A percentile compares a stretch with the other conserved stretches of the same genome.
phyloP scores from a whole-genome alignment of 768 basidiomycete genomes.

The Amanita brunnescens region DNA sequence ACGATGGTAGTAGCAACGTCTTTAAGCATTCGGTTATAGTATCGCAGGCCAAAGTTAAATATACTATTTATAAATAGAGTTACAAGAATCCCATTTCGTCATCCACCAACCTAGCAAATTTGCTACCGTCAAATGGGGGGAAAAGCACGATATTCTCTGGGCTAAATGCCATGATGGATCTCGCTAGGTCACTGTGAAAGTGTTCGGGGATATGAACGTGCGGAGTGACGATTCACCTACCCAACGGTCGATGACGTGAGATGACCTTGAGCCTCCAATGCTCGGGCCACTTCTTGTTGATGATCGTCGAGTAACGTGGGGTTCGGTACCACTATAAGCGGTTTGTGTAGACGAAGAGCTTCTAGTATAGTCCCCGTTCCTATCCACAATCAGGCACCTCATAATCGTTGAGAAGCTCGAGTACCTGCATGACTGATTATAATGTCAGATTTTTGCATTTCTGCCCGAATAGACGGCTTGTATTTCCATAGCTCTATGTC shows the following conservation, averaged over 20 bases:
- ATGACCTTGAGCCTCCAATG: conserved; percentile 50
- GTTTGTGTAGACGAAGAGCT: conserved; percentile 64
- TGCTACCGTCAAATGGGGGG: conserved; percentile 58
- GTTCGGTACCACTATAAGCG: conserved; percentile 86
- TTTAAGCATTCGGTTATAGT: not conserved
- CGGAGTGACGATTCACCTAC: conserved; percentile 34
- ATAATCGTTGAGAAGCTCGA: not conserved
- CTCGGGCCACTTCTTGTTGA: conserved; percentile 79
- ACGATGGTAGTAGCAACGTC: conserved; percentile 14
- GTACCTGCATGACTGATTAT: conserved; percentile 94
- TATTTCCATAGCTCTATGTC: conserved; percentile 63
- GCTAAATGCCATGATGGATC: conserved; percentile 44
- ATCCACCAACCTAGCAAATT: conserved; percentile 62
- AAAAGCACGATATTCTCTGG: conserved; percentile 41
- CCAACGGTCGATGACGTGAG: conserved; percentile 45
- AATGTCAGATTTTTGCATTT: conserved; percentile 60
- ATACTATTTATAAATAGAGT: too few relatives aligned
- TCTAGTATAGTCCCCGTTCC: conserved; percentile 95
- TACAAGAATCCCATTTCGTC: conserved; percentile 49
- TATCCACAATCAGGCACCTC: conserved; percentile 20
- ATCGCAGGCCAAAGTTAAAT: not conserved
- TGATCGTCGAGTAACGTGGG: conserved; percentile 85
- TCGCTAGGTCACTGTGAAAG: conserved; percentile 41
- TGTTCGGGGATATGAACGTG: not conserved
- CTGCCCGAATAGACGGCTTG: conserved; percentile 60